Evolutionary conservation across 352 stramenopile genomes (phyloP), one percentile per base, ranked within the genome.

Genomic region (Aphanomyces cochlioides): DNA sequence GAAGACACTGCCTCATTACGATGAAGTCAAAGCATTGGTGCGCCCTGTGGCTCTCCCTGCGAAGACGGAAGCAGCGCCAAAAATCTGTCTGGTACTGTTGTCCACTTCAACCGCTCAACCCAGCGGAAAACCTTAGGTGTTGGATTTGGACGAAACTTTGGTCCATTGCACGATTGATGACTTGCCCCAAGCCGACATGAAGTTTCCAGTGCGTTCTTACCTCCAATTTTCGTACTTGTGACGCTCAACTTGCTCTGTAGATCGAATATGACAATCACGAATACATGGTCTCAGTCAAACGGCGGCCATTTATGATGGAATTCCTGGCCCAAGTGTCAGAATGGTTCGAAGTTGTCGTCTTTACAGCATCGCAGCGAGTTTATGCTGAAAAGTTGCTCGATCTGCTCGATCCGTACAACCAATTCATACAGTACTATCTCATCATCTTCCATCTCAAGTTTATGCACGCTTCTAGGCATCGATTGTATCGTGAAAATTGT

Each of bases 331-430:
- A 82, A 40, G 94, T 98, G 10, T 83, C 85, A 5, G 86, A 88
- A 56, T 82, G 96, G 34, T 99, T 98, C 72, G 97, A 99, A 76
- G 95, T 99, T n/a, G 90, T 99, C n/a, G 88, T 99, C 5, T 99
- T 99, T 78, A 99, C 97, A 2, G 97, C 97, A 0, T 98, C 90
- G 36, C 97, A 95, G 73, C 85, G 85, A 50, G 86, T 83, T 15
- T 99, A 99, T 75, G 97, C 97, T 0, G 93, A 99, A 73, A 96
- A 96, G 61, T 81, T 99, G 59, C 87, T 99, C 56, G 94, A 99
- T 78, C 81, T 98, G 61, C 87, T 99, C 65, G 97, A 99, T 79
- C 96, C 96, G 12, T 74, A 96, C 37, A 75, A 84, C 43, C 85
- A 93, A 37, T 79, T 93, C 45, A 96, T 97, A 76, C 94, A 94